Conservation (phyloP, 202 grass and related monocot species). For the Saccharum hybrid region DNA sequence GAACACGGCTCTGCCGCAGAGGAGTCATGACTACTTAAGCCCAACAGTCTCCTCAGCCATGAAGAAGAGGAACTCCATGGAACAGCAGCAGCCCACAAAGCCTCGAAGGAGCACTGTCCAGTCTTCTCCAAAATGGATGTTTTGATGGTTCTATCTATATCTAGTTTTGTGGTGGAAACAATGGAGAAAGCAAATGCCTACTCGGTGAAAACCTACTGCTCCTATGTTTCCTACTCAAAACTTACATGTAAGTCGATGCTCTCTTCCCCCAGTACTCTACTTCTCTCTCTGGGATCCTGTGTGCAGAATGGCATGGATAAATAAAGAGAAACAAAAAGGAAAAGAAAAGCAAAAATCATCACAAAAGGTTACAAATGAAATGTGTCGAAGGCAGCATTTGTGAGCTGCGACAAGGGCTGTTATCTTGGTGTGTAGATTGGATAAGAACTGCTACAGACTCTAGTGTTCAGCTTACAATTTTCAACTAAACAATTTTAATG, state of each 20-base stretch:
- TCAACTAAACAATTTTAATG: conserved; percentile 23
- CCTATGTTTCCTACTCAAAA: conserved; percentile 25
- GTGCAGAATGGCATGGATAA: conserved; percentile 61
- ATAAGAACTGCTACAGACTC: conserved; percentile 37
- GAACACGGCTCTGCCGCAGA: conserved; percentile 54
- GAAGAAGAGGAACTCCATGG: conserved; percentile 81
- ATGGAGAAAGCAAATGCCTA: not conserved
- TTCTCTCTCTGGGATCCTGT: conserved; percentile 39
- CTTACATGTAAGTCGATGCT: conserved; percentile 1
- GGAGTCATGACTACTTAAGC: conserved; percentile 85
- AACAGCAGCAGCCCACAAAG: conserved; percentile 60
- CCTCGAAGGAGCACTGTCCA: conserved; percentile 56
- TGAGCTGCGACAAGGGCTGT: conserved; percentile 33
- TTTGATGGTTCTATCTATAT: conserved; percentile 50
- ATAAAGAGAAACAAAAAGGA: conserved; percentile 43
- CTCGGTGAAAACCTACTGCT: conserved; percentile 1
- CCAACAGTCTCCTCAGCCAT: conserved; percentile 85
- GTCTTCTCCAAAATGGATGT: conserved; percentile 82
- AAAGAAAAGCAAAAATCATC: conserved; percentile 27
- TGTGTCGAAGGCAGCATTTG: conserved; percentile 13
- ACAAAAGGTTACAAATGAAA: conserved; percentile 45
- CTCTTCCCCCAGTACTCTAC: conserved; percentile 11
- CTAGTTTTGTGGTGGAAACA: conserved; percentile 13
- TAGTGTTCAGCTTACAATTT: conserved; percentile 32
- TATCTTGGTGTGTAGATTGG: conserved; percentile 28